These are phyloP conservation scores for Malassezia caprae DNA, from an alignment of 1,284 basidiomycete genomes.

Conservation along the genomic window DNA sequence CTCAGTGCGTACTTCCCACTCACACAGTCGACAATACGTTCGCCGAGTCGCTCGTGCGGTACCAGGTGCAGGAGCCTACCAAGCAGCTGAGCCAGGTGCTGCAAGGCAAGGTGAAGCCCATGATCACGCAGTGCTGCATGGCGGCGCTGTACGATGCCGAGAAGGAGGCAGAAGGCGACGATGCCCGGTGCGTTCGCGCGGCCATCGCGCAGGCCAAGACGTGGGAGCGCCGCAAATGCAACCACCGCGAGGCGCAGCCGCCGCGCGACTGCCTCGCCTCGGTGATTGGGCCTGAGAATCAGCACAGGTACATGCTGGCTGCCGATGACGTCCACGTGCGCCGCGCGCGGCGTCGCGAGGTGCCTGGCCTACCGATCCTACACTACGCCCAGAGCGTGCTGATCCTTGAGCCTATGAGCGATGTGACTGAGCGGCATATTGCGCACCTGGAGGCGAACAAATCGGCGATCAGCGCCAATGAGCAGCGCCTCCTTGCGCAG, in stretches of 20 bases:
- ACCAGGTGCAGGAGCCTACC: conserved; percentile 27
- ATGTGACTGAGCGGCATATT: conserved; percentile 28
- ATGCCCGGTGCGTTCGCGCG: conserved; percentile 48
- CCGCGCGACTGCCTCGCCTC: conserved; percentile 72
- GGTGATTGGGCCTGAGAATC: conserved; percentile 60
- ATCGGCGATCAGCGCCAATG: conserved; percentile 21
- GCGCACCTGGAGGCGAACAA: conserved; percentile 26
- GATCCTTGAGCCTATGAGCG: conserved; percentile 44
- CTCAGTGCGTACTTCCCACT: conserved; percentile 15
- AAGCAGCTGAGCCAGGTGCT: conserved; percentile 28
- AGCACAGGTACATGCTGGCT: conserved; percentile 43
- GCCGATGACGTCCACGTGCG: conserved; percentile 24
- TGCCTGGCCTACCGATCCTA: conserved; percentile 34
- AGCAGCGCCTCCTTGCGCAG: conserved; percentile 16
- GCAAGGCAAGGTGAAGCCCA: conserved; percentile 34
- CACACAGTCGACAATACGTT: conserved; percentile 33
- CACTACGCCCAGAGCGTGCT: conserved; percentile 44
- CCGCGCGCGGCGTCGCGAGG: conserved; percentile 18
- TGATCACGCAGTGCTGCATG: conserved; percentile 48
- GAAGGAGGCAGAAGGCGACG: conserved; percentile 17
- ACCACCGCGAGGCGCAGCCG: conserved; percentile 70
- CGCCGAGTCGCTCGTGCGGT: conserved; percentile 27
- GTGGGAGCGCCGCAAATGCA: conserved; percentile 86
- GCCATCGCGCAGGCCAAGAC: conserved; percentile 53
- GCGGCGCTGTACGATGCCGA: conserved; percentile 34